Evolutionary conservation across 768 basidiomycete genomes (phyloP).

Genomic region (Ramaria rubella): DNA sequence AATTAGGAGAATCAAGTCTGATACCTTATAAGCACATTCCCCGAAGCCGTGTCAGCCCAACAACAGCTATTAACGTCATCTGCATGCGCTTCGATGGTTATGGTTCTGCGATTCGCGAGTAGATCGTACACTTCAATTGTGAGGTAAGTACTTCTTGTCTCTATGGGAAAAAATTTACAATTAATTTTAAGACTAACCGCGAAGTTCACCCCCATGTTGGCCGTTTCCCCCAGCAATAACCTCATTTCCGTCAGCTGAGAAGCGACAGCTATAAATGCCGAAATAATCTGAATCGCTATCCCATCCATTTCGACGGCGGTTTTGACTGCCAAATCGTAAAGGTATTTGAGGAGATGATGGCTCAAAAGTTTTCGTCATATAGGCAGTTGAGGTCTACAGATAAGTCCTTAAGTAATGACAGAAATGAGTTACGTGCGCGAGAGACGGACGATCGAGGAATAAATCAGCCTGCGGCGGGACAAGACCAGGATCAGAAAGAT

Average conservation of each 20-base stretch:
- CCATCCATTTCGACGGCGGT: slow-evolving; percentile 27
- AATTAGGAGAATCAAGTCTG: background rate
- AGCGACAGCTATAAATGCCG: slow-evolving; percentile 90
- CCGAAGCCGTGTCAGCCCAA: slow-evolving; percentile 90
- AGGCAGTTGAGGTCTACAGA: slow-evolving; percentile 59
- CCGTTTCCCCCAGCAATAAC: slow-evolving; percentile 89
- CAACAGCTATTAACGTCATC: slow-evolving; percentile 95
- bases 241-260: slow-evolving; percentile 94
- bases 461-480: slow-evolving; percentile 70
- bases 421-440: background rate
- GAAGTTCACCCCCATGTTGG: slow-evolving; percentile 30
- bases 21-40: slow-evolving; percentile 72
- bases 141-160: background rate
- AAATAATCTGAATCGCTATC: slow-evolving; percentile 40
- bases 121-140: slow-evolving; percentile 78
- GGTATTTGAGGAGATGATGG: slow-evolving; percentile 54
- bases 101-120: slow-evolving; percentile 64
- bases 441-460: slow-evolving; percentile 75
- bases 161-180: too few species aligned
- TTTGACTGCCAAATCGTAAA: slow-evolving; percentile 36
- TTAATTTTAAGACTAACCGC: too few species aligned
- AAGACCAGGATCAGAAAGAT: background rate
- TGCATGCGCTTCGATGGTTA: slow-evolving; percentile 79
- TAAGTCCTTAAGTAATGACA: slow-evolving; percentile 9
- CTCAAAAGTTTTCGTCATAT: slow-evolving; percentile 69